Evolutionary conservation across 2,329 filamentous ascomycete species (phyloP), one percentile per base, ranked within the genome.

Genomic region (Pseudofabraea citricarpa): DNA sequence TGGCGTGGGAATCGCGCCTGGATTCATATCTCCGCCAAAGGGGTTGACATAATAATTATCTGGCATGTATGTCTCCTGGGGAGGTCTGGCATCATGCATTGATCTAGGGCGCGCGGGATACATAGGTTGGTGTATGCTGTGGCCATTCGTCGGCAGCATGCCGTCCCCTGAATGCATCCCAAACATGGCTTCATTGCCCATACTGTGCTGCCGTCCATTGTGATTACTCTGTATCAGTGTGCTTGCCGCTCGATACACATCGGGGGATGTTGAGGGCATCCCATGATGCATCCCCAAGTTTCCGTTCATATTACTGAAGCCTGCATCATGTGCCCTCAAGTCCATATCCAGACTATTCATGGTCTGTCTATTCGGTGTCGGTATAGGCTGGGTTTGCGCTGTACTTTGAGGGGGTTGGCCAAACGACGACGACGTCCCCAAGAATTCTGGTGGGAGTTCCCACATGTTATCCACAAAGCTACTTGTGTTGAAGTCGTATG

Each of bases 341-440:
- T 12, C 23, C 35, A 37, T 37, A 37, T 37, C 35, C n/a, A n/a
- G n/a, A n/a, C n/a, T n/a, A n/a, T n/a, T n/a, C n/a, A n/a, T n/a
- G n/a, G n/a, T n/a, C 6, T 37, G 35, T 37, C 19, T 13, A 10
- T 21, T 22, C n/a, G 12, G 23, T 10, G 8, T 22, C 19, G 15
- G 5, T 2, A 22, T 21, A 21, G 21, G 35, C 4, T 18, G 5
- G 21, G 19, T 37, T n/a, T 18, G 15, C 15, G 35, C 21, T 18
- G n/a, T 20, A n/a, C n/a, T n/a, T 23, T 37, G 35, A 5, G 19
- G 35, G 15, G 35, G 6, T 39, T 77, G 73, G 15, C 80, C 79
- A 50, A 77, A 76, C 3, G 79, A 83, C 16, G 81, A 83, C 1
- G 76, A 70, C 10, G 81, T 79, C 40, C 81, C 81, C 65, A 86